Conservation (phyloP, 129 eudicot species). For the Cynara cardunculus region DNA sequence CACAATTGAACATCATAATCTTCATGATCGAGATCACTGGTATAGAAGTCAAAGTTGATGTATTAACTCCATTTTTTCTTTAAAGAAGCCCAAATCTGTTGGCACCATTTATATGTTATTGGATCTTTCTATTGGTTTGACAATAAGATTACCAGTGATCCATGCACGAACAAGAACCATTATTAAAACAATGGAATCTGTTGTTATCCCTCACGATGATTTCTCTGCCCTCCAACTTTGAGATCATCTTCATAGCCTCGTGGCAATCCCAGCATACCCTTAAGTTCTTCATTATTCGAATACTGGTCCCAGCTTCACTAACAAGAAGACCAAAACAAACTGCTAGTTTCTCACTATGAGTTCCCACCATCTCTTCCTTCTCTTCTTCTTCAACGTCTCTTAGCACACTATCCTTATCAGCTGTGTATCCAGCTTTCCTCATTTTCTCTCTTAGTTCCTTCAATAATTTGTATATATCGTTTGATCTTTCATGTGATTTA, state of each 20-base stretch:
- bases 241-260: slow-evolving; percentile 61
- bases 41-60: neutral
- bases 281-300: slow-evolving; percentile 76
- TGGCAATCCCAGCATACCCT: slow-evolving; percentile 90
- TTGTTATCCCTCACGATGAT: slow-evolving; percentile 82
- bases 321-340: slow-evolving; percentile 76
- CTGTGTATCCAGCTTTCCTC: slow-evolving; percentile 53
- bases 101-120: neutral
- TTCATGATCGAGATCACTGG: neutral
- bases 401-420: slow-evolving; percentile 61
- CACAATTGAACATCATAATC: neutral
- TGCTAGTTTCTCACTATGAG: slow-evolving; percentile 86
- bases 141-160: slow-evolving; percentile 58
- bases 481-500: slow-evolving; percentile 56
- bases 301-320: slow-evolving; percentile 41
- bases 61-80: neutral
- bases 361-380: slow-evolving; percentile 83
- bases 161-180: slow-evolving; percentile 73
- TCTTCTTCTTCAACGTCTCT: slow-evolving; percentile 90
- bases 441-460: slow-evolving; percentile 53
- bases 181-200: slow-evolving; percentile 66
- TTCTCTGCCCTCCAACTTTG: slow-evolving; percentile 70
- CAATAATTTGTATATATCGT: slow-evolving; percentile 43
- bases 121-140: neutral
- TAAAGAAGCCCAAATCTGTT: neutral